These are phyloP conservation scores for Acanthamoeba healyi DNA, from an alignment of 208 protist genomes.

Conservation along the genomic window DNA sequence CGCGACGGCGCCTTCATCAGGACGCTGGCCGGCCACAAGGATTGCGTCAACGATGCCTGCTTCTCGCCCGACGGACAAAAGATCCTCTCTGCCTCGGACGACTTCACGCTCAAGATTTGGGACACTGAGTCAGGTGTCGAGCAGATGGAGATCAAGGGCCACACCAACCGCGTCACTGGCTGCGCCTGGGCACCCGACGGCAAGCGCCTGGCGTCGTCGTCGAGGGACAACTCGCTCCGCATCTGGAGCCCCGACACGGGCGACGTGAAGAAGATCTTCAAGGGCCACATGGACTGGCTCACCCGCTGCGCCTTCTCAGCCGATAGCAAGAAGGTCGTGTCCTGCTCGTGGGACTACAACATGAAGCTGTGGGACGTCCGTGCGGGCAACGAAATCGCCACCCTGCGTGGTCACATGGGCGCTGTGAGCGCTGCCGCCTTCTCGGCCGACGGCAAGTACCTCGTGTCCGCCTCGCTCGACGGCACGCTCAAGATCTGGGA, in stretches of 20 bases:
- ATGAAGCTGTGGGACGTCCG: constrained; percentile 75
- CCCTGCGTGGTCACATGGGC: constrained; percentile 70
- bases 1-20: not conserved
- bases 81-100: constrained; percentile 70
- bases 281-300: constrained; percentile 77
- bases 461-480: constrained; percentile 81
- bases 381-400: constrained; percentile 35
- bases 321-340: constrained; percentile 36
- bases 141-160: constrained; percentile 24
- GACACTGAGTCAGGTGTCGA: constrained; percentile 13
- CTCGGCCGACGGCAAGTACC: constrained; percentile 73
- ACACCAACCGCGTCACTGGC: constrained; percentile 69
- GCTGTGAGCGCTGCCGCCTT: constrained; percentile 77
- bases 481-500: constrained; percentile 84
- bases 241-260: constrained; percentile 53
- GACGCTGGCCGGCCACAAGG: constrained; percentile 34
- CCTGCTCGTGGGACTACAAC: constrained; percentile 77
- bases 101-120: constrained; percentile 74
- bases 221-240: constrained; percentile 24
- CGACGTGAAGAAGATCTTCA: constrained; percentile 65
- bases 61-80: constrained; percentile 47
- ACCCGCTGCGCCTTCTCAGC: constrained; percentile 48
- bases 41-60: constrained; percentile 62
- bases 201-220: constrained; percentile 23
- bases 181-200: constrained; percentile 43